Conservation (phyloP, 345 rosid species). For the Salix brachista region DNA sequence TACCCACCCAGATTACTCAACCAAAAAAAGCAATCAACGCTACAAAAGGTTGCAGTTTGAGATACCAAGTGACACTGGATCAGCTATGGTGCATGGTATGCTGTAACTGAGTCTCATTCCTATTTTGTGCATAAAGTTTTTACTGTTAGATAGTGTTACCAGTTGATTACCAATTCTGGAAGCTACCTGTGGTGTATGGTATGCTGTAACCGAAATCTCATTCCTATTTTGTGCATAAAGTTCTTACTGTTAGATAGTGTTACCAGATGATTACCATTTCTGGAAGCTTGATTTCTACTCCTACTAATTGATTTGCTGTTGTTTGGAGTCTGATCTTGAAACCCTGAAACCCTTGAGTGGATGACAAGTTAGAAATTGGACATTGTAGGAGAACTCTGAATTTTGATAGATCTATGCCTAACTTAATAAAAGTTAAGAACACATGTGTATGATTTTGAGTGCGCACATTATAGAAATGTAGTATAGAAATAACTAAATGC, state of each 20-base stretch:
- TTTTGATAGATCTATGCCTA: neutral
- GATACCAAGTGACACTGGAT: conserved; percentile 64
- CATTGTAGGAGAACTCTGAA: neutral
- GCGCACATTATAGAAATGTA: neutral
- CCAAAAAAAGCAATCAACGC: conserved; percentile 62
- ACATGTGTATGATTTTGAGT: neutral
- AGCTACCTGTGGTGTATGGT: too few species aligned
- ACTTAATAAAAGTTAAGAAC: neutral
- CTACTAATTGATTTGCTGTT: neutral
- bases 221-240: neutral
- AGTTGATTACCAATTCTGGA: neutral
- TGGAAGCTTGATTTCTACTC: neutral
- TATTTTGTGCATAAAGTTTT: neutral
- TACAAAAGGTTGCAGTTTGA: conserved; percentile 73
- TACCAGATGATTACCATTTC: neutral
- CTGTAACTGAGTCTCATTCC: neutral
- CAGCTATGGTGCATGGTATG: conserved; percentile 89
- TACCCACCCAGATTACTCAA: conserved; percentile 67
- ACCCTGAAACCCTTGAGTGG: neutral
- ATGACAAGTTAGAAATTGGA: neutral
- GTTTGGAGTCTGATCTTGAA: neutral
- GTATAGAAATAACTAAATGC: neutral
- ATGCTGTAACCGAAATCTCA: too few species aligned
- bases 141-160: neutral
- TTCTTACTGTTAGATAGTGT: neutral